Percentiles rank a stretch among this genome's conserved stretches.
Conservation (phyloP, 352 stramenopile genomes). For the Blastocystis sp. region DNA sequence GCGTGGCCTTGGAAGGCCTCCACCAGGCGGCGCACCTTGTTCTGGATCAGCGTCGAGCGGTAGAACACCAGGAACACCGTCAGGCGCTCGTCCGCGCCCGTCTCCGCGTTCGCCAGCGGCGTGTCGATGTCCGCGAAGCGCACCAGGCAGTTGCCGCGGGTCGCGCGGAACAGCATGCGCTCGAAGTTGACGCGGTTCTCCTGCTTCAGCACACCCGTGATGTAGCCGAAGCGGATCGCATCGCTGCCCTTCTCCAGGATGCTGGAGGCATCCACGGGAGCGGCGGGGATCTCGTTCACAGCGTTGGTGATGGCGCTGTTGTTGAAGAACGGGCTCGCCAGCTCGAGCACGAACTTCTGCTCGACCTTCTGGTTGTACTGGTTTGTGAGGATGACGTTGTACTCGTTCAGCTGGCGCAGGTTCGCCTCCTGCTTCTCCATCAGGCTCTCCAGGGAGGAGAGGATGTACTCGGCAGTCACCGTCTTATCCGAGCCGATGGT, state of each 20-base stretch:
- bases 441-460: conserved; percentile 89
- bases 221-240: conserved; percentile 69
- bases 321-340: conserved; percentile 72
- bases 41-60: conserved; percentile 92
- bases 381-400: conserved; percentile 91
- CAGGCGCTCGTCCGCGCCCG: conserved; percentile 81
- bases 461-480: conserved; percentile 73
- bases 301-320: conserved; percentile 16
- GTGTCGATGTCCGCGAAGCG: conserved; percentile 91
- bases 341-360: conserved; percentile 73
- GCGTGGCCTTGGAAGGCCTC: conserved; percentile 91
- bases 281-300: conserved; percentile 1
- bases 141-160: conserved; percentile 95
- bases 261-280: background rate
- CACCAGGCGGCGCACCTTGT: conserved; percentile 96
- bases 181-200: conserved; percentile 92
- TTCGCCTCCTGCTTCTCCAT: conserved; percentile 92
- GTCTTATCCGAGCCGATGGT: conserved; percentile 39
- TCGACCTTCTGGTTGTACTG: conserved; percentile 93
- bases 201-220: conserved; percentile 82
- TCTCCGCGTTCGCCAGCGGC: conserved; percentile 82
- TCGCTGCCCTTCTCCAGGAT: conserved; percentile 45
- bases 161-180: conserved; percentile 95
- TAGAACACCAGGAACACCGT: conserved; percentile 79
- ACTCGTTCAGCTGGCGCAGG: conserved; percentile 91